phyloP scores from a whole-genome alignment of 176 grass and related monocot species.

The Puya raimondii region DNA sequence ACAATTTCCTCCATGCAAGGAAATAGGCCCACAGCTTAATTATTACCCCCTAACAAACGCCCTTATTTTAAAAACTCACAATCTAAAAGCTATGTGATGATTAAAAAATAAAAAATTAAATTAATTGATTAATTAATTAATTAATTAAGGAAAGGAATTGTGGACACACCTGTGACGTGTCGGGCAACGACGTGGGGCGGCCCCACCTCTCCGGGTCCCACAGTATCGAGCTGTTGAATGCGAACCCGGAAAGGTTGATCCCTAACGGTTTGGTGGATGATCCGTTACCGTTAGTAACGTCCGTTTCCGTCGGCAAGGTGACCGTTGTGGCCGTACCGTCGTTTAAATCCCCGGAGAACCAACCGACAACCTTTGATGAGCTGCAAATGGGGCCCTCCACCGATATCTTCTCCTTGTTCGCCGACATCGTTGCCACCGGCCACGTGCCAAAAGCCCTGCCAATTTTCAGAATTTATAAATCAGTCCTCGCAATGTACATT shows the following conservation, averaged over 20 bases:
- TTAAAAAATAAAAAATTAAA: neutral
- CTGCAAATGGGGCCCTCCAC: constrained; percentile 81
- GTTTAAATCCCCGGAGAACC: constrained; percentile 59
- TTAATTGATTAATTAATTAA: neutral
- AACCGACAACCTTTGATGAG: constrained; percentile 68
- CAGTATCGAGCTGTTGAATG: constrained; percentile 81
- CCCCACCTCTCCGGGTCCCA: constrained; percentile 93
- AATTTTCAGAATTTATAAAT: constrained; percentile 3
- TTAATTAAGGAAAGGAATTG: neutral
- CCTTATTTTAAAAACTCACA: neutral
- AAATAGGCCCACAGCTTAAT: no score
- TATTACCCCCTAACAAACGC: no score
- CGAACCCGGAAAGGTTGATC: constrained; percentile 56
- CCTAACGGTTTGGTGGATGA: constrained; percentile 16
- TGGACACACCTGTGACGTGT: constrained; percentile 73
- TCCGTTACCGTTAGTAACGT: no score
- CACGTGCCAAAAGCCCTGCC: constrained; percentile 83
- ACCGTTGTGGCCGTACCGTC: no score
- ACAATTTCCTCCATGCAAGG: no score
- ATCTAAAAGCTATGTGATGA: neutral
- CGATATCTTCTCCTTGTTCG: constrained; percentile 36
- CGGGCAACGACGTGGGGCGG: constrained; percentile 58
- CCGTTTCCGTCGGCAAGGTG: no score
- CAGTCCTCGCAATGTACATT: no score
- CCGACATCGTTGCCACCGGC: constrained; percentile 71